Base-by-base conservation (phyloP, 1,139 yeast species). In the Candida neerlandica region DNA sequence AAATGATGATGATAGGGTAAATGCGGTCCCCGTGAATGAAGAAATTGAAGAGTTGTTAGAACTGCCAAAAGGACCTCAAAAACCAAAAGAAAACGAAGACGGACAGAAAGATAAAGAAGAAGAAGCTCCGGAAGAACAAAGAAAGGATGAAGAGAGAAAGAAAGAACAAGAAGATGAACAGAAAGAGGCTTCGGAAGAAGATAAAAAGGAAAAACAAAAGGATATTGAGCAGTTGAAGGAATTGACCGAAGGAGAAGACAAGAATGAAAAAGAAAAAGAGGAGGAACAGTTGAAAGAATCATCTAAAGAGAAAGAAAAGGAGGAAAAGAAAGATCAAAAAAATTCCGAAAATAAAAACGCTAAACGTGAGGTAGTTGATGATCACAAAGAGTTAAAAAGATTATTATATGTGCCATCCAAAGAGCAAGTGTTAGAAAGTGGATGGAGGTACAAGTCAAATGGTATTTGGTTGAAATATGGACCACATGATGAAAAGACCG, bases 401-500 rank as follows among this genome's bases (percentile, higher is more conserved):
- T 50, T 54, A 32, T 57, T 59, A 51, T 54, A 64, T 48, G 63
- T 74, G 18, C 80, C 80, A 1, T 62, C 66, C 2, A 55, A 61
- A 19, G 64, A 66, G 18, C 69, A 74, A 46, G 46, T 75, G 1
- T 54, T 51, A 12, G 58, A 57, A 2, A 51, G 57, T 15, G 79
- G 80, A 2, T 76, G 81, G 81, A 57, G 49, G 5, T 58, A 67
- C 23, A 66, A 67, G 50, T 49, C 60, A 53, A 52, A 69, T 52
- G 76, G 76, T 1, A 58, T 69, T 15, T 69, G 74, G 74, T 59
- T 65, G 7, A 66, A 61, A 47, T 68, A 67, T 49, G 72, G 67
- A 10, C 49, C 56, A 16, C 57, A 3, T 78, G 94, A 56, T 61
- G 2, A 58, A 79, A 40, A 48, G 45, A 40, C 42, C 67, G 64